These are phyloP conservation scores for Radiomyces spectabilis DNA, from an alignment of 192 early-diverging fungal genomes.

Conservation along the genomic window DNA sequence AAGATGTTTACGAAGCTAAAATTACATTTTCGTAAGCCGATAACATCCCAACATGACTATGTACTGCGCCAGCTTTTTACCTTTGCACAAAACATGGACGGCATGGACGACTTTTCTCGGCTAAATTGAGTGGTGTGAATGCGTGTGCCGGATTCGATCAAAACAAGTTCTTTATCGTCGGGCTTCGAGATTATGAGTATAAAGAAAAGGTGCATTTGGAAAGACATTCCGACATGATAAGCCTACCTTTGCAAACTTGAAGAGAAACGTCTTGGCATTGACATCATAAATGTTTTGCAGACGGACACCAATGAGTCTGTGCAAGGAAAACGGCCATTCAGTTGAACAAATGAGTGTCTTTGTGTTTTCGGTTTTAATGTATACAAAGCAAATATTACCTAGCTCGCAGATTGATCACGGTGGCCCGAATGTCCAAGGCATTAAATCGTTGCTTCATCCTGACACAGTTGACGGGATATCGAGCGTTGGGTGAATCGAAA, in stretches of 20 bases:
- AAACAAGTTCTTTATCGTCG: conserved; percentile 80
- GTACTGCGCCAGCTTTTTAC: conserved; percentile 21
- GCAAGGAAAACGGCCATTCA: background rate
- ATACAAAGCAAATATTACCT: conserved; percentile 25
- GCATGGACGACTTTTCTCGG: conserved; percentile 80
- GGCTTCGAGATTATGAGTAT: conserved; percentile 30
- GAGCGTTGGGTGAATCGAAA: no score
- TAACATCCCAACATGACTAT: no score
- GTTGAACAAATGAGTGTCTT: background rate
- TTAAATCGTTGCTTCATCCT: conserved; percentile 86
- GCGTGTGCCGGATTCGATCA: conserved; percentile 91
- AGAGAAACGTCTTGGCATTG: conserved; percentile 78
- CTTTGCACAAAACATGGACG: conserved; percentile 83
- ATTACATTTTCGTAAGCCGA: no score
- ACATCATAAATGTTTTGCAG: conserved; percentile 96
- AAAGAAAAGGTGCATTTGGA: background rate
- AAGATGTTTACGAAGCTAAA: conserved; percentile 84
- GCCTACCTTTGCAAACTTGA: conserved; percentile 80
- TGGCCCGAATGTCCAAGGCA: conserved; percentile 80
- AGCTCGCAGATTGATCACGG: conserved; percentile 64
- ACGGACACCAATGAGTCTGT: conserved; percentile 72
- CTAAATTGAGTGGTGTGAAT: conserved; percentile 87
- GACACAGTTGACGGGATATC: background rate
- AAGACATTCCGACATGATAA: background rate
- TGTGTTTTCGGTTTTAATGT: background rate